Evolutionary conservation across 768 basidiomycete genomes (phyloP).

Genomic region (Suillus spraguei): DNA sequence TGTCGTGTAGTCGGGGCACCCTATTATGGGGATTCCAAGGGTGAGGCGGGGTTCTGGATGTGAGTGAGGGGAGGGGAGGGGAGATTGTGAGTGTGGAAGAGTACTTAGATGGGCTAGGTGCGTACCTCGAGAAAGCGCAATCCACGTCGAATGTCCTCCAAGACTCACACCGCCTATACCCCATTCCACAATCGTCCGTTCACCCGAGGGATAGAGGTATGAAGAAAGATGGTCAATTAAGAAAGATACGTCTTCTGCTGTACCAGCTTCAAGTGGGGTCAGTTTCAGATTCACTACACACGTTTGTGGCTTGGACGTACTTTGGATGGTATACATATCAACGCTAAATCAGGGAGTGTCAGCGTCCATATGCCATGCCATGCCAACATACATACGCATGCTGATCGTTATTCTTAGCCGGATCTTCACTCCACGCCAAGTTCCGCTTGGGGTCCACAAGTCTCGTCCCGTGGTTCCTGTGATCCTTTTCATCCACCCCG

Average conservation of each 20-base stretch:
- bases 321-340: constrained; percentile 36
- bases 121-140: constrained; percentile 53
- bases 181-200: constrained; percentile 67
- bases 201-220: constrained; percentile 70
- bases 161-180: constrained; percentile 76
- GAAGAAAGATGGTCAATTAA: constrained; percentile 79
- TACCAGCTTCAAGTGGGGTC: constrained; percentile 45
- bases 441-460: constrained; percentile 28
- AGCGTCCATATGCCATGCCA: not conserved
- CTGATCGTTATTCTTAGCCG: constrained; percentile 22
- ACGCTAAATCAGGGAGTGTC: constrained; percentile 11
- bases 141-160: constrained; percentile 86
- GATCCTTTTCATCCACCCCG: constrained; percentile 23
- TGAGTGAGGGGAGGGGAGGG: not conserved
- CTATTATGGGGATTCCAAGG: constrained; percentile 57
- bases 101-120: not conserved
- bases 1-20: constrained; percentile 68
- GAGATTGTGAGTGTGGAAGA: not conserved
- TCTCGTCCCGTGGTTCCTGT: constrained; percentile 34
- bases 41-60: constrained; percentile 46
- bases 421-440: constrained; percentile 28
- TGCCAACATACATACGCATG: constrained; percentile 29
- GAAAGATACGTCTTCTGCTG: constrained; percentile 75
- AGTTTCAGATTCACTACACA: not conserved
- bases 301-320: constrained; percentile 17